Percentiles rank a stretch among this genome's conserved stretches.
These are phyloP conservation scores for Scedosporium minutisporum DNA, from an alignment of 2,329 filamentous ascomycete species.

Conservation along the genomic window DNA sequence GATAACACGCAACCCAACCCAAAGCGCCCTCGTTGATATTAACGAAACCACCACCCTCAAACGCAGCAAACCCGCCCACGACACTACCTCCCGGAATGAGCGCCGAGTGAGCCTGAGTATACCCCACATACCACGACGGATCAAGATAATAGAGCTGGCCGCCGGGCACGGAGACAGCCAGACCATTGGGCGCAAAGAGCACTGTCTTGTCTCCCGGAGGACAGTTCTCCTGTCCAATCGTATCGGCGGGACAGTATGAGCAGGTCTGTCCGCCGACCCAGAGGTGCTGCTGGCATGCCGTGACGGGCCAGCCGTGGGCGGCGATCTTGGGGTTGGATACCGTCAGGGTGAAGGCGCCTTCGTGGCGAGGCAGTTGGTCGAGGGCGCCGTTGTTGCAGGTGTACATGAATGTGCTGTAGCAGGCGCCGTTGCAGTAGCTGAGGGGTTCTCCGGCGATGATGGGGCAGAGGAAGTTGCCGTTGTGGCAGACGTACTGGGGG, in stretches of 20 bases:
- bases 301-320: slow-evolving; percentile 18
- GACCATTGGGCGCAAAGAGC: slow-evolving; percentile 14
- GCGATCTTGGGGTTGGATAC: slow-evolving; percentile 19
- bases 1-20: slow-evolving; percentile 15
- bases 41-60: slow-evolving; percentile 21
- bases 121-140: slow-evolving; percentile 17
- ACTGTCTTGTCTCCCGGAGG: slow-evolving; percentile 18
- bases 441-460: slow-evolving; percentile 22
- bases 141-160: slow-evolving; percentile 22
- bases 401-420: slow-evolving; percentile 23
- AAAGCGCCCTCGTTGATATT: slow-evolving; percentile 22
- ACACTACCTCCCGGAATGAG: slow-evolving; percentile 17
- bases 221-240: slow-evolving; percentile 11
- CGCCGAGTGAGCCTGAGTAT: slow-evolving; percentile 24
- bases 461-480: slow-evolving; percentile 22
- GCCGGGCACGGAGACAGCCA: slow-evolving; percentile 22
- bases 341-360: slow-evolving; percentile 16
- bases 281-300: slow-evolving; percentile 16
- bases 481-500: slow-evolving; percentile 20
- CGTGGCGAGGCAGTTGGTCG: neutral
- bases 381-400: slow-evolving; percentile 6
- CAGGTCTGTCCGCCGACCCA: slow-evolving; percentile 18
- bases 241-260: slow-evolving; percentile 7
- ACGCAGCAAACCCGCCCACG: slow-evolving; percentile 18
- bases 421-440: slow-evolving; percentile 22